These are phyloP conservation scores for Anacardium occidentale DNA, from an alignment of 345 rosid genomes.

Conservation along the genomic window DNA sequence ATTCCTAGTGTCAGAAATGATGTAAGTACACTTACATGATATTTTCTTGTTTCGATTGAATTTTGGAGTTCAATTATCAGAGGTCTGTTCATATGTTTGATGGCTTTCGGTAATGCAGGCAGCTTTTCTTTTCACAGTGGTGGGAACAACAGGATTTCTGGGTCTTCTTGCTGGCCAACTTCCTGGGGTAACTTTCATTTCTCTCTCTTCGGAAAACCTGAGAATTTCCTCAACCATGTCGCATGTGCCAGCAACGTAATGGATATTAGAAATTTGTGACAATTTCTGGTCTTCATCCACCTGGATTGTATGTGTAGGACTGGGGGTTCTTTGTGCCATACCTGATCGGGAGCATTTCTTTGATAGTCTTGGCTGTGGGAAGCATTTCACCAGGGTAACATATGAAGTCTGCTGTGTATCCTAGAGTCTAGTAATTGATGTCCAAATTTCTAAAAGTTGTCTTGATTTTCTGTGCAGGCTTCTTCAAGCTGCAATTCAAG, in stretches of 20 bases:
- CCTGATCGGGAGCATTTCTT: conserved; percentile 86
- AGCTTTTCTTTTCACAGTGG: conserved; percentile 89
- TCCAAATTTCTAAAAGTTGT: background rate
- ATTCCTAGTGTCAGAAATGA: conserved; percentile 96
- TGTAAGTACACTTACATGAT: conserved; percentile 37
- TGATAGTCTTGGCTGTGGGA: conserved; percentile 78
- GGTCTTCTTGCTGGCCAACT: conserved; percentile 88
- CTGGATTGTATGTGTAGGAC: conserved; percentile 44
- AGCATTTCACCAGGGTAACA: conserved; percentile 88
- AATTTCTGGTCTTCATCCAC: background rate
- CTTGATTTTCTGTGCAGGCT: conserved; percentile 44
- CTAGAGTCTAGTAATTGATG: background rate
- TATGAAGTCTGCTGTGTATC: background rate
- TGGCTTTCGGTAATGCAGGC: conserved; percentile 69
- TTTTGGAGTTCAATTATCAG: background rate
- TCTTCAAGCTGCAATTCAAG: conserved; percentile 80
- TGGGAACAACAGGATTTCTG: conserved; percentile 75
- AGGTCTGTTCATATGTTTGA: conserved; percentile 26
- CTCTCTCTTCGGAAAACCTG: background rate
- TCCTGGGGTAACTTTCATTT: conserved; percentile 64
- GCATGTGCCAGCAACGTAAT: background rate
- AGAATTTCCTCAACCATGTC: background rate
- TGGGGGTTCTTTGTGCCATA: conserved; percentile 98
- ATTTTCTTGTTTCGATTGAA: too few species aligned
- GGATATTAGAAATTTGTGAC: background rate